Percentiles rank a stretch among this genome's conserved stretches.
These are phyloP conservation scores for Phytophthora citricola DNA, from an alignment of 352 stramenopile species.

Conservation along the genomic window DNA sequence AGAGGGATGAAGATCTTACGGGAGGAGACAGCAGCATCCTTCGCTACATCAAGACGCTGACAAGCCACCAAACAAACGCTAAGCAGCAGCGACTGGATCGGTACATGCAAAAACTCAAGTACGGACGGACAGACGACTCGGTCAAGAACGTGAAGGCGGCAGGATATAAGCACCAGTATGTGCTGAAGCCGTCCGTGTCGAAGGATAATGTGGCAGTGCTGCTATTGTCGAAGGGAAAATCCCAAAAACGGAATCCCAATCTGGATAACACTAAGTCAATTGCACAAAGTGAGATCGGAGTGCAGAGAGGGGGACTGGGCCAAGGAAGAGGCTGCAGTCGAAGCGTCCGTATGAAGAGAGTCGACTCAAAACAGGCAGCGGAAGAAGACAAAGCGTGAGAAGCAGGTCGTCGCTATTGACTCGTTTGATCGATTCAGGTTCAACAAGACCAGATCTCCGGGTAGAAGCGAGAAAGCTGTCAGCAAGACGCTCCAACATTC, in stretches of 20 bases:
- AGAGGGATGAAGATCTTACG: neutral
- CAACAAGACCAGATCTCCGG: slow-evolving; percentile 6
- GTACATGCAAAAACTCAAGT: slow-evolving; percentile 43
- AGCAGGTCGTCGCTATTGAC: neutral
- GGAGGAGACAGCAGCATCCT: slow-evolving; percentile 48
- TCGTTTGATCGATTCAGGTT: slow-evolving; percentile 31
- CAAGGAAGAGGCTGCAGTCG: neutral
- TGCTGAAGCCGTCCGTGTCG: neutral
- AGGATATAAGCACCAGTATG: neutral
- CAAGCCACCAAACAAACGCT: slow-evolving; percentile 48
- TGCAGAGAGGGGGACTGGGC: neutral
- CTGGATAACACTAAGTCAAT: neutral
- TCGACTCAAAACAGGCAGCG: neutral
- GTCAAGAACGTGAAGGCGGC: neutral
- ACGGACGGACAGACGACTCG: neutral
- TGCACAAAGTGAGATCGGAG: neutral
- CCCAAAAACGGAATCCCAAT: neutral
- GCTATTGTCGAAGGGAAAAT: neutral
- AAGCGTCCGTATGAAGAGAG: slow-evolving; percentile 24
- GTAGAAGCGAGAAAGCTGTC: neutral
- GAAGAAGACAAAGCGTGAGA: slow-evolving; percentile 20
- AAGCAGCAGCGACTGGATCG: slow-evolving; percentile 54
- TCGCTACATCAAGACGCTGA: slow-evolving; percentile 57
- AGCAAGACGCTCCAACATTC: neutral
- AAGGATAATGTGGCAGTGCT: neutral